Conservation (phyloP, 805 yeast genomes). For the Starmerella khaoyaiensis region DNA sequence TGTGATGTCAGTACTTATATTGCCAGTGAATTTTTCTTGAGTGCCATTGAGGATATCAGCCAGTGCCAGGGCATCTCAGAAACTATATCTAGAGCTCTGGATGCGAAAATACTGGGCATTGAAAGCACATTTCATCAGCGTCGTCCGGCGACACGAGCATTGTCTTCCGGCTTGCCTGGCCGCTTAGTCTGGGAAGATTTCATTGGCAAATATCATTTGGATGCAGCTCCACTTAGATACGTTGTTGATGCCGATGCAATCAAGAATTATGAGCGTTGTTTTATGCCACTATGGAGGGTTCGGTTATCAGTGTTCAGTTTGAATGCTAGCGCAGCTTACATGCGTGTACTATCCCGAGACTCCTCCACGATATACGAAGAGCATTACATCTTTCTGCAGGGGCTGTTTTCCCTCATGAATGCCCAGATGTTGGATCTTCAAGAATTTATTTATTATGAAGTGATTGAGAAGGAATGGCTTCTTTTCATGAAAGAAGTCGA, state of each 20-base stretch:
- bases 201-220: constrained; percentile 37
- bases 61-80: constrained; percentile 1
- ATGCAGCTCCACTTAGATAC: constrained; percentile 38
- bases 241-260: constrained; percentile 38
- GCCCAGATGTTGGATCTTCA: constrained; percentile 24
- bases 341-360: constrained; percentile 1
- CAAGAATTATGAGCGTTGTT: constrained; percentile 55
- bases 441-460: constrained; percentile 28
- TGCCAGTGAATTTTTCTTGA: constrained; percentile 12
- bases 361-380: background rate
- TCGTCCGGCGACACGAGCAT: background rate
- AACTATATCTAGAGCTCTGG: constrained; percentile 41
- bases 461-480: constrained; percentile 29
- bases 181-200: constrained; percentile 15
- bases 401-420: constrained; percentile 1
- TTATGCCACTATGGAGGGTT: constrained; percentile 74
- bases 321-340: constrained; percentile 13
- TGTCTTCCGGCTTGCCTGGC: background rate
- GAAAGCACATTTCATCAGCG: too few species aligned
- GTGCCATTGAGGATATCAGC: constrained; percentile 8
- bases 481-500: background rate
- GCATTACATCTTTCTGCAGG: too few species aligned
- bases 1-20: constrained; percentile 5
- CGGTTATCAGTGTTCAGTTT: constrained; percentile 47
- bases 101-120: constrained; percentile 68